A percentile compares a stretch with the other conserved stretches of the same genome.
Evolutionary conservation across 176 grass and related monocot genomes (phyloP).

Genomic region (Tillandsia leiboldiana): DNA sequence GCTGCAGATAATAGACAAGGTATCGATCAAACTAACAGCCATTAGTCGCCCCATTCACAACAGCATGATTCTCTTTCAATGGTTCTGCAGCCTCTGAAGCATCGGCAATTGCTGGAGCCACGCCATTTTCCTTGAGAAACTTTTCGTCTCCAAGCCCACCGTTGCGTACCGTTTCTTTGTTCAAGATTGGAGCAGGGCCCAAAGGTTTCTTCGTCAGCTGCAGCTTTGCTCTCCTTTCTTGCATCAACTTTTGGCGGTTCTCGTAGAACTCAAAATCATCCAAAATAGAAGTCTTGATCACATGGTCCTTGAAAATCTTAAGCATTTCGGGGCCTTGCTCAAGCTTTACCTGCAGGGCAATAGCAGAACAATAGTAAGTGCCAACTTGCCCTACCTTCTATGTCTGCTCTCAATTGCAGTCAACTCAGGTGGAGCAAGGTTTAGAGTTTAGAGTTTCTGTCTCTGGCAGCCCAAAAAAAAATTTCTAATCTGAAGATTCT

Average conservation of each 20-base stretch:
- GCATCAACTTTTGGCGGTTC: conserved; percentile 83
- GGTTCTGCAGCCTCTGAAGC: conserved; percentile 19
- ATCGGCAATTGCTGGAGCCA: conserved; percentile 7
- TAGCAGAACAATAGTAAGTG: not conserved
- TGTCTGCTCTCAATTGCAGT: too few relatives aligned
- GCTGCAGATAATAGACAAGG: not conserved
- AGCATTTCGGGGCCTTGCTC: conserved; percentile 91
- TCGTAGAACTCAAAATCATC: conserved; percentile 97
- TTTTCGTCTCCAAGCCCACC: not conserved
- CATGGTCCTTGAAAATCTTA: conserved; percentile 88
- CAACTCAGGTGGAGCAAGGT: too few relatives aligned
- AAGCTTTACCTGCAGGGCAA: conserved; percentile 61
- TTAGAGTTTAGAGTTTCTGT: too few relatives aligned
- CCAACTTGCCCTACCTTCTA: too few relatives aligned
- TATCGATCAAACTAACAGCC: not conserved
- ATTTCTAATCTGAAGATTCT: too few relatives aligned
- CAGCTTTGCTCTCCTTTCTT: conserved; percentile 77
- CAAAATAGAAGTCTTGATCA: conserved; percentile 64
- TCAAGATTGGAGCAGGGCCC: conserved; percentile 28
- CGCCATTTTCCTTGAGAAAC: conserved; percentile 14
- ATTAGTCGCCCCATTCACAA: not conserved
- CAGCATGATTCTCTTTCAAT: conserved; percentile 13
- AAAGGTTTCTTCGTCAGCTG: conserved; percentile 41
- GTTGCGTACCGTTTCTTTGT: conserved; percentile 28
- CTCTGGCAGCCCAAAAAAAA: too few relatives aligned